Base-by-base conservation (phyloP, 2,329 filamentous ascomycete species). In the Basipetospora chlamydospora region DNA sequence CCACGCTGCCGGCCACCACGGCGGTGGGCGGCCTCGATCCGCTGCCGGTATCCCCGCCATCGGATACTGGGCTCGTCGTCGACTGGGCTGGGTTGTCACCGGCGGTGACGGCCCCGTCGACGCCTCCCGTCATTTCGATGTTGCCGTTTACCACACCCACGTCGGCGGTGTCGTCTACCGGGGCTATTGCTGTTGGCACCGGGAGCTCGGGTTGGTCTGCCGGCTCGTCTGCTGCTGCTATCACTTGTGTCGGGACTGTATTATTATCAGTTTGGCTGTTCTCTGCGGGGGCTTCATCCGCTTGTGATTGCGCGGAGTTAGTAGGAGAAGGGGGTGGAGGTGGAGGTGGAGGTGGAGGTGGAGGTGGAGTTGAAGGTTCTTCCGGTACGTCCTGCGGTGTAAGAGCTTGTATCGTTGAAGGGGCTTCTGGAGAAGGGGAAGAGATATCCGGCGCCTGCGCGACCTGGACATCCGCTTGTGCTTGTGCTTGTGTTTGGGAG, bases 1-100 rank as follows among this genome's bases (percentile, higher is more conserved):
- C 50, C 3, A 70, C 61, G 26, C 67, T 63, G 8, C 64, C 69
- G 1, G 65, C 65, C 29, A 74, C 58, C 5, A 62, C 61, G 18
- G 59, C 51, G 0, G 60, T 60, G 6, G 53, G 58, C 22, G 45
- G 43, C 6, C 29, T 40, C 12, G 43, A 37, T 13, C 33, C 28
- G 3, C 42, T 39, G 10, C 41, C 39, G 6, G 43, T 29, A 10
- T 33, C 33, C 17, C 26, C 18, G 12, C 33, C 23, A 7, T 28
- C 30, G 26, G 33, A 20, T 20, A 39, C 21, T n/a, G 26, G 15
- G 18, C 23, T 37, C 16, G 35, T 26, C 15, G 35, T 38, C 9
- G 35, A 15, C 5, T 22, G 15, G 6, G 28, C 22, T 13, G 33
- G 41, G 25, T 43, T 35, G 20, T 41, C 41, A 11, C 37, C 37